A percentile compares a stretch with the other conserved stretches of the same genome.
Conservation (phyloP, 2,329 filamentous ascomycete genomes). For the Microdochium paspali region DNA sequence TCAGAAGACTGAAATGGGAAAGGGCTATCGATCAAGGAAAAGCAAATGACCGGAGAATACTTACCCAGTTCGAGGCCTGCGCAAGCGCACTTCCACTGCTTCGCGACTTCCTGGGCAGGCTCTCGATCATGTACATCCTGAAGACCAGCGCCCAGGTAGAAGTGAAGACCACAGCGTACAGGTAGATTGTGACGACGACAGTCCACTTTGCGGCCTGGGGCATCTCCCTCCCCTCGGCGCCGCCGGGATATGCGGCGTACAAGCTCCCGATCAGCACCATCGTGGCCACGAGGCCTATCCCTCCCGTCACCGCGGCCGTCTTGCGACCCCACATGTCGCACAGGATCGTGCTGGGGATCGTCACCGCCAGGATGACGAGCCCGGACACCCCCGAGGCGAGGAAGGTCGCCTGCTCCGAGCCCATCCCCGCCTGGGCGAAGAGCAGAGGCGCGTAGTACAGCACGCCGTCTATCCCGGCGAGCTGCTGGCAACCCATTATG, state of each 20-base stretch:
- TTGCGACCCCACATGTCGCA: constrained; percentile 49
- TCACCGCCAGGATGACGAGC: constrained; percentile 14
- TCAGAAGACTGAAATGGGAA: background rate
- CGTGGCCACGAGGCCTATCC: constrained; percentile 33
- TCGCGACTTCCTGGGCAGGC: constrained; percentile 42
- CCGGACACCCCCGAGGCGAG: constrained; percentile 15
- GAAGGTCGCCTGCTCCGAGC: constrained; percentile 24
- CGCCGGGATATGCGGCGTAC: constrained; percentile 35
- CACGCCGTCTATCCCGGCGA: constrained; percentile 52
- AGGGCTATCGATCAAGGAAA: background rate
- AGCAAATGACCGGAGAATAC: constrained; percentile 2
- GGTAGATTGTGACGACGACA: constrained; percentile 39
- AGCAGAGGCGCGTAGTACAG: constrained; percentile 52
- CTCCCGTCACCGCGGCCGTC: constrained; percentile 43
- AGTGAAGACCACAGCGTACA: constrained; percentile 36
- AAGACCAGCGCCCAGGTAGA: constrained; percentile 43
- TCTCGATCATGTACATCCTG: constrained; percentile 45
- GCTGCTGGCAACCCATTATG: constrained; percentile 48
- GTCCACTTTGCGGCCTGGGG: constrained; percentile 28
- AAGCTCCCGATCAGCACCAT: constrained; percentile 45
- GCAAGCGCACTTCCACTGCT: constrained; percentile 44
- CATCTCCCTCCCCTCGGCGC: constrained; percentile 15
- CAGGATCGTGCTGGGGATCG: constrained; percentile 27
- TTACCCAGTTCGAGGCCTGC: constrained; percentile 41
- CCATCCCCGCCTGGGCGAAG: constrained; percentile 49